Base-by-base conservation (phyloP, 2,329 filamentous ascomycete species). In the Bipolaris cookei region DNA sequence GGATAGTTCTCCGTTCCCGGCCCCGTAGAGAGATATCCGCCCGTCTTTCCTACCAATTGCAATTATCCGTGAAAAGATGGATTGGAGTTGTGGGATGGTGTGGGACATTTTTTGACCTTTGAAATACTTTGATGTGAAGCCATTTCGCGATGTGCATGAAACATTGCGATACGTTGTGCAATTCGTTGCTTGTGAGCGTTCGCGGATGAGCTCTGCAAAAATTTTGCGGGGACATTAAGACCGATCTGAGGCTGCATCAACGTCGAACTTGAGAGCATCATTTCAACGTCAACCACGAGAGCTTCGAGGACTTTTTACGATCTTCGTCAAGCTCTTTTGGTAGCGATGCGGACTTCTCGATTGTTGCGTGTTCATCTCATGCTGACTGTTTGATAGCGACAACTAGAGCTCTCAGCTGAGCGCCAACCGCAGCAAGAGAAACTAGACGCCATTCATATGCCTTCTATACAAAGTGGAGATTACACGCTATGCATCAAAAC, bases 1-100 rank as follows among this genome's bases (percentile, higher is more conserved):
- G 75, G 61, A 72, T 74, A 76, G 73, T 75, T 74, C 72, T 77
- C 75, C 75, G 75, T 77, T 77, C 75, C 75, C 75, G 75, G 75
- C 75, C 75, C 72, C 75, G 75, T 76, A 76, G 73, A 77, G 51
- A 20, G 57, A 72, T 43, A 53, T 63, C 67, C 73, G 69, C 61
- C 68, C 73, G 73, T 74, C 69, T 71, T 73, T 76, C 74, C 70
- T 73, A 73, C 66, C 74, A 77, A 75, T 64, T 75, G 65, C 70
- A 66, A 54, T 48, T 60, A 64, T 75, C 73, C 73, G 74, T 76
- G 72, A 72, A 75, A 76, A 74, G 70, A 74, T 77, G 73, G 75
- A 75, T 65, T 63, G 70, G 68, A 74, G 74, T 76, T 77, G 75
- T 77, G 75, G 75, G 75, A 77, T 75, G 74, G 72, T 70, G 69